These are phyloP conservation scores for Isoetes engelmannii DNA, from an alignment of 83 land plant genomes.

Conservation along the genomic window DNA sequence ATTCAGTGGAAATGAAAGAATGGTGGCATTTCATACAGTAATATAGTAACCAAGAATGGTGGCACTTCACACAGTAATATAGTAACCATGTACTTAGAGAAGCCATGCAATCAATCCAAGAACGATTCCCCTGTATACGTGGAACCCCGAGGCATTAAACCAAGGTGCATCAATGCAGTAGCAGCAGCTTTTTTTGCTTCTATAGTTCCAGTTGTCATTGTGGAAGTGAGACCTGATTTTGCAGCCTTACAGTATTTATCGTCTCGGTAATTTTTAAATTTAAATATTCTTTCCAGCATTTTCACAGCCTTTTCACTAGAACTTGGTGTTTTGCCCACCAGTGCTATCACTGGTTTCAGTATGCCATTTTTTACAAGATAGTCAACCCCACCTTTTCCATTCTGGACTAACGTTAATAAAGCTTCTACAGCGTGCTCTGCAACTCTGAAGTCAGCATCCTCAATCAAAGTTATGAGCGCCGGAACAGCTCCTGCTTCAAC, in stretches of 20 bases:
- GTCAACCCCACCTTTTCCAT: conserved; percentile 19
- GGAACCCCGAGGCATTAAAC: conserved; percentile 25
- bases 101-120: too few species aligned
- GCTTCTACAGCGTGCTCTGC: conserved; percentile 25
- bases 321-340: conserved; percentile 18
- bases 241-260: conserved; percentile 17
- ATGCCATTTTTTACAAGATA: conserved; percentile 17
- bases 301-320: conserved; percentile 25
- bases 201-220: conserved; percentile 28
- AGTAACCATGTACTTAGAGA: too few species aligned
- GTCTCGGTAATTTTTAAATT: conserved; percentile 22
- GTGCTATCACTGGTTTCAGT: conserved; percentile 5
- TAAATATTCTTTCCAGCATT: conserved; percentile 28
- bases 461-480: conserved; percentile 17
- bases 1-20: too few species aligned
- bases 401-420: conserved; percentile 16
- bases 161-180: conserved; percentile 33
- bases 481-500: conserved; percentile 33
- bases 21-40: too few species aligned
- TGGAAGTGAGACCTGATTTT: conserved; percentile 12
- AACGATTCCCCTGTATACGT: conserved; percentile 9
- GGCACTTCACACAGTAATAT: too few species aligned
- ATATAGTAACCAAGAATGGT: too few species aligned
- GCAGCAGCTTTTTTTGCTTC: conserved; percentile 25
- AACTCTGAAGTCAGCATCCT: conserved; percentile 9